phyloP scores from a whole-genome alignment of 2,329 filamentous ascomycete species.

The Aspergillus aculeatus region DNA sequence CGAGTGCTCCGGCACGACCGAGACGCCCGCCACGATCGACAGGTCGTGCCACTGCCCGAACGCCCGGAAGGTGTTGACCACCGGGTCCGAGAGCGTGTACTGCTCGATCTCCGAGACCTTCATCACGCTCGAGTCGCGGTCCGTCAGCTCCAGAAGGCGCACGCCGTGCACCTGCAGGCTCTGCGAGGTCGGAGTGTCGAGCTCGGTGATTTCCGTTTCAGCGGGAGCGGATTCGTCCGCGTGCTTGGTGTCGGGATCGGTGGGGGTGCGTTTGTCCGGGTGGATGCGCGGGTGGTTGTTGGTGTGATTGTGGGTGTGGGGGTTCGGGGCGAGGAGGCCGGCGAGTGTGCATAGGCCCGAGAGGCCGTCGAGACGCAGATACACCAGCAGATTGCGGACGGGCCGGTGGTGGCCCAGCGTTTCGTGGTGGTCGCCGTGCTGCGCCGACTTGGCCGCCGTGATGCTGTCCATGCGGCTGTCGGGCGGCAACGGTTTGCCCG shows the following conservation, averaged over 20 bases:
- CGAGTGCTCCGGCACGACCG: constrained; percentile 72
- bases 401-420: constrained; percentile 28
- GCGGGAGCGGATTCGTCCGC: constrained; percentile 23
- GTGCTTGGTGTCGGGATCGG: constrained; percentile 22
- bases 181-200: background rate
- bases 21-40: constrained; percentile 76
- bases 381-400: constrained; percentile 69
- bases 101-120: constrained; percentile 81
- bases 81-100: constrained; percentile 69
- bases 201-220: constrained; percentile 14
- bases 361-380: constrained; percentile 80
- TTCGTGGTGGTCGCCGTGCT: constrained; percentile 35
- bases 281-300: constrained; percentile 28
- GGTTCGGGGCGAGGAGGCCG: constrained; percentile 67
- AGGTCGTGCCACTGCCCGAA: constrained; percentile 83
- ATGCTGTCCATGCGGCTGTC: constrained; percentile 46
- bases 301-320: background rate
- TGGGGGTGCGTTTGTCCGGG: constrained; percentile 27
- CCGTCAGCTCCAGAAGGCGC: constrained; percentile 82
- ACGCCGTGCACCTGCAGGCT: constrained; percentile 76
- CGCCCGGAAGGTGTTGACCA: constrained; percentile 87
- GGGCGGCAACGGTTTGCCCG: constrained; percentile 51
- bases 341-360: constrained; percentile 79
- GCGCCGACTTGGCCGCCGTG: constrained; percentile 48
- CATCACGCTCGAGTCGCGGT: constrained; percentile 95